Conservation (phyloP, 371 early-diverging fungal genomes). For the Actinomortierella wolfii region DNA sequence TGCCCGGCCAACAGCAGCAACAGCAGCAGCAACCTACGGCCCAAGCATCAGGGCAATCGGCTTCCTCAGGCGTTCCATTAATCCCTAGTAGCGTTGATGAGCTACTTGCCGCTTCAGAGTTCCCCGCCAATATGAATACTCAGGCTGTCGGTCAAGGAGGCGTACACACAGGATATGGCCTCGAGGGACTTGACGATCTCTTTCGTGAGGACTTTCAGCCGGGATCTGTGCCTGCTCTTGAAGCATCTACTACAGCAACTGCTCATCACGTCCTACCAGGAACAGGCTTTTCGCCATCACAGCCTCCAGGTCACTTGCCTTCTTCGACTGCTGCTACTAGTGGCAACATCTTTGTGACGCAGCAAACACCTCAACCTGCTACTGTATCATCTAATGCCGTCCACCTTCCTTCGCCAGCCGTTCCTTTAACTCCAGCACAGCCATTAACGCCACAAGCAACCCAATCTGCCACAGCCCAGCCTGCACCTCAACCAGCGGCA, state of each 20-base stretch:
- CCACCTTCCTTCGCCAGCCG: too few species aligned
- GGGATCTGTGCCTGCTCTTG: neutral
- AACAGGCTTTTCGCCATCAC: slow-evolving; percentile 5
- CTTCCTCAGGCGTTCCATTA: slow-evolving; percentile 11
- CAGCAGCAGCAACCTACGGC: slow-evolving; percentile 1
- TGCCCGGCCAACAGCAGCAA: slow-evolving; percentile 2
- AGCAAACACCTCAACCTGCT: slow-evolving; percentile 8
- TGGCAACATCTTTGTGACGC: slow-evolving; percentile 2
- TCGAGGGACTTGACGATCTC: slow-evolving; percentile 39
- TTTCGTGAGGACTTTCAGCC: slow-evolving; percentile 33
- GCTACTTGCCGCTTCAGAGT: slow-evolving; percentile 30
- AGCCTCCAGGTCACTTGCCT: neutral
- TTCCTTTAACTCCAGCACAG: too few species aligned
- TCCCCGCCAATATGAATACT: slow-evolving; percentile 14
- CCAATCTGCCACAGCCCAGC: too few species aligned
- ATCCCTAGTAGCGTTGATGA: slow-evolving; percentile 38
- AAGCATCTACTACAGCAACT: neutral
- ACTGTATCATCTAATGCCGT: slow-evolving; percentile 4
- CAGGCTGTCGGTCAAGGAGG: slow-evolving; percentile 12
- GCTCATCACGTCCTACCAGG: slow-evolving; percentile 7
- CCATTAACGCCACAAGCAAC: too few species aligned
- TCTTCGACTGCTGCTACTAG: neutral
- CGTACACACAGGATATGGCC: slow-evolving; percentile 12
- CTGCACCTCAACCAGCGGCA: too few species aligned
- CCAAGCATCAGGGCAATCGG: slow-evolving; percentile 16